A percentile compares a stretch with the other conserved stretches of the same genome.
phyloP scores from a whole-genome alignment of 140 eudicot genomes.

The Eryngium alpinum region DNA sequence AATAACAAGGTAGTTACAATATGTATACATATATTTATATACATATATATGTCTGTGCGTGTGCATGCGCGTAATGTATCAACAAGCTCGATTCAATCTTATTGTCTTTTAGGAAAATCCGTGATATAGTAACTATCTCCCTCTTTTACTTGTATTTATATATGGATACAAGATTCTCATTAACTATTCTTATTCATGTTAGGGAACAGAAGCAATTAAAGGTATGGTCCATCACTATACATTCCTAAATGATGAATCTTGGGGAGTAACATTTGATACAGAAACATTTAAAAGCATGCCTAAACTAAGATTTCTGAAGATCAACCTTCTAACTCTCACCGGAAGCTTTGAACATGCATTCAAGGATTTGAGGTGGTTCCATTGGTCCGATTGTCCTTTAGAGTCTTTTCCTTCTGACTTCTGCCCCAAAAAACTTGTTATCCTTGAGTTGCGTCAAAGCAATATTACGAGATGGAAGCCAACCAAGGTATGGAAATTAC shows the following conservation, averaged over 20 bases:
- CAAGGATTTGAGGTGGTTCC: not conserved
- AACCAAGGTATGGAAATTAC: not conserved
- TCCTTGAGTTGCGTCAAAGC: conserved; percentile 1
- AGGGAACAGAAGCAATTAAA: conserved; percentile 8
- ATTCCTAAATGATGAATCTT: too few species aligned
- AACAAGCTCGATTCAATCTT: too few species aligned
- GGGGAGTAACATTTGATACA: too few species aligned
- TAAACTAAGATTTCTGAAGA: not conserved
- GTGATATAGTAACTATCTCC: too few species aligned
- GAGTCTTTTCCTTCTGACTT: not conserved
- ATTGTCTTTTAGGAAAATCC: too few species aligned
- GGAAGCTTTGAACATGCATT: not conserved
- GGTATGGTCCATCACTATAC: not conserved
- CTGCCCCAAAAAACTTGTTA: not conserved
- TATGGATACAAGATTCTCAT: too few species aligned
- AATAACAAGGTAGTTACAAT: too few species aligned
- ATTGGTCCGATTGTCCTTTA: not conserved
- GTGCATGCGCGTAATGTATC: too few species aligned
- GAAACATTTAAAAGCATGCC: not conserved
- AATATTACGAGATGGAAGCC: not conserved
- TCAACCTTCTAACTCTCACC: not conserved
- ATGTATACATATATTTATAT: too few species aligned
- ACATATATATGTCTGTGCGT: too few species aligned
- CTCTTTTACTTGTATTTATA: too few species aligned
- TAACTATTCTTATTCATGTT: not conserved